A percentile compares a stretch with the other conserved stretches of the same genome.
Conservation (phyloP, 73 alveolate species). For the Effrenium voratum region DNA sequence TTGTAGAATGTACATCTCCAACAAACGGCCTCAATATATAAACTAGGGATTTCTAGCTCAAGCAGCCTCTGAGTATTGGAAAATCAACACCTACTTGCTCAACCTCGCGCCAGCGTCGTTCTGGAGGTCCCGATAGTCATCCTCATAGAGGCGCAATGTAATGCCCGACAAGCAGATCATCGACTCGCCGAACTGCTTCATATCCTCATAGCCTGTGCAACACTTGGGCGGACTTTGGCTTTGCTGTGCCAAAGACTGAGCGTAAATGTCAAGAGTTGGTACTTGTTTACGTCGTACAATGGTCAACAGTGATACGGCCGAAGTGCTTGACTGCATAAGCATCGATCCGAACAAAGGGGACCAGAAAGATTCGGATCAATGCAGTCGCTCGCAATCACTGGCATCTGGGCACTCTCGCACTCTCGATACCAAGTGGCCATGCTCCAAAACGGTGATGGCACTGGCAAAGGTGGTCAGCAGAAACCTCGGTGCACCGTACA, state of each 20-base stretch:
- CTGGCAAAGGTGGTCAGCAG: constrained; percentile 56
- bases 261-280: too few species aligned
- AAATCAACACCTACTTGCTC: background rate
- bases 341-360: too few species aligned
- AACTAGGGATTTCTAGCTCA: too few species aligned
- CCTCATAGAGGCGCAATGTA: constrained; percentile 62
- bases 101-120: background rate
- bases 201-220: constrained; percentile 36
- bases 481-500: too few species aligned
- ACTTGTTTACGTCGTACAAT: too few species aligned
- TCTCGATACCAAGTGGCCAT: constrained; percentile 22
- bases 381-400: too few species aligned
- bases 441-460: constrained; percentile 68
- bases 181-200: constrained; percentile 73
- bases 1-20: background rate
- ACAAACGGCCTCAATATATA: too few species aligned
- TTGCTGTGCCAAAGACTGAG: background rate
- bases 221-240: background rate
- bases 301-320: too few species aligned
- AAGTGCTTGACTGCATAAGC: too few species aligned
- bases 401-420: too few species aligned
- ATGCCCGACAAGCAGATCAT: constrained; percentile 53
- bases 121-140: constrained; percentile 59
- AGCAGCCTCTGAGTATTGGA: too few species aligned
- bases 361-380: too few species aligned